phyloP scores from a whole-genome alignment of 2,329 filamentous ascomycete species.

The Sporothrix sp. region DNA sequence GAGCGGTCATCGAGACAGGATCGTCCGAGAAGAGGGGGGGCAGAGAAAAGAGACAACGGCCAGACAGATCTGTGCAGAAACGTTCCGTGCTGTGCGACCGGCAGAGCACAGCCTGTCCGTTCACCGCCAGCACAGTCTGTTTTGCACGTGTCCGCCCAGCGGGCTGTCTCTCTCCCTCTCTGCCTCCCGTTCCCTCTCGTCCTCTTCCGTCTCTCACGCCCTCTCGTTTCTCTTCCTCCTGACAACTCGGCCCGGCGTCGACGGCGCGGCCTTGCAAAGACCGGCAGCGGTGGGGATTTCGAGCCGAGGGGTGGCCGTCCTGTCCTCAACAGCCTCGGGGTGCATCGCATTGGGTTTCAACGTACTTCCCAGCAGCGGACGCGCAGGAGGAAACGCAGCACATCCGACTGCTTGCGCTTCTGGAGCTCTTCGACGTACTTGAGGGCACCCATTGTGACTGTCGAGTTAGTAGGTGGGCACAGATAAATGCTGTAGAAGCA shows the following conservation, averaged over 20 bases:
- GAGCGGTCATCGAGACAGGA: neutral
- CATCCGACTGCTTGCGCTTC: constrained; percentile 99
- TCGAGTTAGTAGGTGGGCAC: constrained; percentile 8
- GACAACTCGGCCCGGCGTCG: constrained; percentile 11
- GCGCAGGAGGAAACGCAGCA: constrained; percentile 98
- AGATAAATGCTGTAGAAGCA: neutral
- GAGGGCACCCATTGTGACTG: constrained; percentile 92
- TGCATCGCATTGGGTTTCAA: constrained; percentile 34
- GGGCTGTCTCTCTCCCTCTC: neutral
- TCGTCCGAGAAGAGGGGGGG: too few relatives aligned
- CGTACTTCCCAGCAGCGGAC: constrained; percentile 99
- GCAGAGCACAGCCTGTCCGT: neutral
- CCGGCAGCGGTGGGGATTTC: neutral
- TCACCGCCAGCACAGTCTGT: neutral
- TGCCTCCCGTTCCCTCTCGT: neutral
- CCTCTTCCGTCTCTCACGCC: neutral
- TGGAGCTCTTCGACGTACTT: constrained; percentile 99
- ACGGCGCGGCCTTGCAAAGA: neutral
- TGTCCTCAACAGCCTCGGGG: too few relatives aligned
- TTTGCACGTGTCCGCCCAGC: neutral
- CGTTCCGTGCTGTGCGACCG: too few relatives aligned
- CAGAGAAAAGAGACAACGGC: too few relatives aligned
- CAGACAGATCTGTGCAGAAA: too few relatives aligned
- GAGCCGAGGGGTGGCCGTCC: too few relatives aligned
- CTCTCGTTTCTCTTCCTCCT: neutral